A percentile compares a stretch with the other conserved stretches of the same genome.
Evolutionary conservation across 1,284 basidiomycete genomes (phyloP).

Genomic region (Boletus mariae): DNA sequence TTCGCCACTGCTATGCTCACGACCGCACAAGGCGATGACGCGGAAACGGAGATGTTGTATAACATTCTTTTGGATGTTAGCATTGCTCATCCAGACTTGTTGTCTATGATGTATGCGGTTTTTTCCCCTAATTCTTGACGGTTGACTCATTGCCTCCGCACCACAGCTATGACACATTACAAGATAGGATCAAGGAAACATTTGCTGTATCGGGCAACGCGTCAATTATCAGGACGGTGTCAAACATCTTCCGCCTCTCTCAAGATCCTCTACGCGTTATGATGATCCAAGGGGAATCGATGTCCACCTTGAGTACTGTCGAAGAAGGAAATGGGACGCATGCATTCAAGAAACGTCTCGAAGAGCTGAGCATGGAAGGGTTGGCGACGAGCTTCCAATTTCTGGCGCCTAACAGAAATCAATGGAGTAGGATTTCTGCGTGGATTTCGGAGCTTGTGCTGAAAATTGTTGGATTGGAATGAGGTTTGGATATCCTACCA

Average conservation of each 20-base stretch:
- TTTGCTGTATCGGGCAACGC: slow-evolving; percentile 74
- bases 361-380: slow-evolving; percentile 69
- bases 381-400: slow-evolving; percentile 67
- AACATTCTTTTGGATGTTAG: slow-evolving; percentile 75
- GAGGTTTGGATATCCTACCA: background rate
- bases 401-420: slow-evolving; percentile 52
- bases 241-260: slow-evolving; percentile 69
- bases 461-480: slow-evolving; percentile 48
- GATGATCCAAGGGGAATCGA: slow-evolving; percentile 45
- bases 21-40: slow-evolving; percentile 77
- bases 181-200: slow-evolving; percentile 76
- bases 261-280: slow-evolving; percentile 49
- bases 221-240: slow-evolving; percentile 66
- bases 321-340: slow-evolving; percentile 44
- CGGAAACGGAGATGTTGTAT: slow-evolving; percentile 80
- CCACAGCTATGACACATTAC: slow-evolving; percentile 70
- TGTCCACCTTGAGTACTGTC: slow-evolving; percentile 61
- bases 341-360: slow-evolving; percentile 40
- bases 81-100: slow-evolving; percentile 64
- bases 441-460: slow-evolving; percentile 69
- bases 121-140: slow-evolving; percentile 6
- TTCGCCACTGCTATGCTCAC: slow-evolving; percentile 75
- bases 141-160: slow-evolving; percentile 8
- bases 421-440: slow-evolving; percentile 62
- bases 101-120: slow-evolving; percentile 66